phyloP scores from a whole-genome alignment of 2,329 filamentous ascomycete genomes.

The Colletotrichum endophyticum region DNA sequence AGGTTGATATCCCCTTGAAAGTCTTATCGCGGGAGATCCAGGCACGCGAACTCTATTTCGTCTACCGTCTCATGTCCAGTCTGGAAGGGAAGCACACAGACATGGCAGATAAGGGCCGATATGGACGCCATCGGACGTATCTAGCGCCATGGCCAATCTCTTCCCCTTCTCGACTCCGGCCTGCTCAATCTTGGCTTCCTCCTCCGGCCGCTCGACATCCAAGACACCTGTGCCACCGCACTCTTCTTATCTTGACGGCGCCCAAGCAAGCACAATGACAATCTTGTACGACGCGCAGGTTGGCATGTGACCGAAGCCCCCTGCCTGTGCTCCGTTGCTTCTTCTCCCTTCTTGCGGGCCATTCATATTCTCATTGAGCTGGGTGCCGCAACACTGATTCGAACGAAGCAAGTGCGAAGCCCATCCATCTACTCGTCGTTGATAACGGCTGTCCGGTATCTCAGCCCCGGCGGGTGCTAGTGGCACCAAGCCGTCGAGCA shows the following conservation, averaged over 20 bases:
- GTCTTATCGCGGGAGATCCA: not conserved
- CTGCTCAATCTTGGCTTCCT: not conserved
- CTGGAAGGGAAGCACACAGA: not conserved
- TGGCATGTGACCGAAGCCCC: not conserved
- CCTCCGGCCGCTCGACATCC: not conserved
- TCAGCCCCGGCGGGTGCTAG: not conserved
- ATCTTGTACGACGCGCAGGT: not conserved
- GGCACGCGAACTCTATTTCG: slow-evolving; percentile 1
- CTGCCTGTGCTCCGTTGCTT: not conserved
- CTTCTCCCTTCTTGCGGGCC: not conserved
- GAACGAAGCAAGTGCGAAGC: not conserved
- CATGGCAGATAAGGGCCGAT: not conserved
- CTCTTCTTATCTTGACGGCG: not conserved
- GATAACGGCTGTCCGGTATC: slow-evolving; percentile 3
- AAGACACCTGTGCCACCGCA: not conserved
- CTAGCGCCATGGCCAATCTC: not conserved
- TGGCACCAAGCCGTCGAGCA: not conserved
- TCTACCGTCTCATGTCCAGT: slow-evolving; percentile 7
- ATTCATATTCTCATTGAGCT: not conserved
- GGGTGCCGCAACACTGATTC: not conserved
- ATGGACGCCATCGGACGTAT: not conserved
- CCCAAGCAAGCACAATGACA: not conserved
- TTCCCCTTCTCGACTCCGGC: not conserved
- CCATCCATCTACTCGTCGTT: not conserved
- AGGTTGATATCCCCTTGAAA: not conserved